Conservation (phyloP, 148 eudicot species). For the Tetragonia tetragonoides region DNA sequence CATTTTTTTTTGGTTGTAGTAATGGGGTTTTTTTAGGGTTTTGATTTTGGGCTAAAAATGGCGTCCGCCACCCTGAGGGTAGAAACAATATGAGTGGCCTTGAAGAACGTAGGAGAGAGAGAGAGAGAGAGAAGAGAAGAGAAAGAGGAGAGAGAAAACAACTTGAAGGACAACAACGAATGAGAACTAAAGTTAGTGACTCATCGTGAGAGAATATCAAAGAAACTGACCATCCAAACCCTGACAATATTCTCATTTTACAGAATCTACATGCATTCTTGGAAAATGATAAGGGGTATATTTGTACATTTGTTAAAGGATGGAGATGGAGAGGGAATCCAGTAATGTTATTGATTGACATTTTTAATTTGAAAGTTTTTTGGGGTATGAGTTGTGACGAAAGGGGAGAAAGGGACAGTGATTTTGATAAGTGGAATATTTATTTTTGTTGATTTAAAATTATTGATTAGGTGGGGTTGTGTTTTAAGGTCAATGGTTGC, state of each 20-base stretch:
- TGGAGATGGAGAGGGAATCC: not conserved
- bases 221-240: not conserved
- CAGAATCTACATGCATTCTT: not conserved
- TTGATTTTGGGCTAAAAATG: constrained; percentile 27
- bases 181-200: no score
- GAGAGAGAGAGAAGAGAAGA: not conserved
- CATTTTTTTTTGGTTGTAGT: not conserved
- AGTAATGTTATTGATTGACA: not conserved
- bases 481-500: constrained; percentile 20
- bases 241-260: not conserved
- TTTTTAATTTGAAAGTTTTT: constrained; percentile 15
- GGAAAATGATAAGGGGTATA: constrained; percentile 6
- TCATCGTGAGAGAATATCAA: not conserved
- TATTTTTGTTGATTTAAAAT: not conserved
- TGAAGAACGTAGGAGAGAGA: constrained; percentile 11
- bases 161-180: no score
- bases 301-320: no score
- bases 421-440: not conserved
- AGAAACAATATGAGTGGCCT: constrained; percentile 31
- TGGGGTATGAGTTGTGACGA: constrained; percentile 16
- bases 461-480: constrained; percentile 6
- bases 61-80: constrained; percentile 30
- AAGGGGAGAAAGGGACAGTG: constrained; percentile 20
- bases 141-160: constrained; percentile 2
- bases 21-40: not conserved